Evolutionary conservation across 2,329 filamentous ascomycete species (phyloP).

Genomic region (Helotiales sp.): DNA sequence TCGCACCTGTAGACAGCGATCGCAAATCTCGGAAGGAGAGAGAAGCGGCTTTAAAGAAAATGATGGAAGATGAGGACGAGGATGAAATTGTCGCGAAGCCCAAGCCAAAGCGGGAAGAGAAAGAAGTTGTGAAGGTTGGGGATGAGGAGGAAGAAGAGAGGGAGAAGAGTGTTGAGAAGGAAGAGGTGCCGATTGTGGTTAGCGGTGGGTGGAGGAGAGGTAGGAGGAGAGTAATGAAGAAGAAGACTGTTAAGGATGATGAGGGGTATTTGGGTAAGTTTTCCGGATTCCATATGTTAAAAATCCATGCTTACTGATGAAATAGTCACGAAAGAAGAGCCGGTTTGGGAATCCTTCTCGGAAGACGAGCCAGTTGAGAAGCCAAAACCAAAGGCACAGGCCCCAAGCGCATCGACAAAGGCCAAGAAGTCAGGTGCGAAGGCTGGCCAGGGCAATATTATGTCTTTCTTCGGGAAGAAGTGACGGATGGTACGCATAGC

Average conservation of each 20-base stretch:
- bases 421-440: constrained; percentile 64
- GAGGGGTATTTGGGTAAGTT: constrained; percentile 84
- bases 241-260: constrained; percentile 84
- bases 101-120: constrained; percentile 47
- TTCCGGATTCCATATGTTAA: constrained; percentile 6
- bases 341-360: constrained; percentile 89
- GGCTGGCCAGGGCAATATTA: constrained; percentile 77
- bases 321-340: constrained; percentile 82
- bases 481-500: constrained; percentile 3
- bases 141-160: constrained; percentile 39
- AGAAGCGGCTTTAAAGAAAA: constrained; percentile 68
- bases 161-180: constrained; percentile 23
- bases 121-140: constrained; percentile 41
- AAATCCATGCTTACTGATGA: constrained; percentile 14
- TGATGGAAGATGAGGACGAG: constrained; percentile 77
- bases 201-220: constrained; percentile 73
- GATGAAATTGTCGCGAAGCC: constrained; percentile 46
- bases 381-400: constrained; percentile 55
- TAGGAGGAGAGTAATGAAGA: constrained; percentile 81
- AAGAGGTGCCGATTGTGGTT: constrained; percentile 42
- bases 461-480: constrained; percentile 91
- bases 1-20: constrained; percentile 46
- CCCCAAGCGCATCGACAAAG: constrained; percentile 48
- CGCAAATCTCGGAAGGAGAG: constrained; percentile 62
- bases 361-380: constrained; percentile 77